These are phyloP conservation scores for Chalciporus chontae DNA, from an alignment of 768 basidiomycete species.

Conservation along the genomic window DNA sequence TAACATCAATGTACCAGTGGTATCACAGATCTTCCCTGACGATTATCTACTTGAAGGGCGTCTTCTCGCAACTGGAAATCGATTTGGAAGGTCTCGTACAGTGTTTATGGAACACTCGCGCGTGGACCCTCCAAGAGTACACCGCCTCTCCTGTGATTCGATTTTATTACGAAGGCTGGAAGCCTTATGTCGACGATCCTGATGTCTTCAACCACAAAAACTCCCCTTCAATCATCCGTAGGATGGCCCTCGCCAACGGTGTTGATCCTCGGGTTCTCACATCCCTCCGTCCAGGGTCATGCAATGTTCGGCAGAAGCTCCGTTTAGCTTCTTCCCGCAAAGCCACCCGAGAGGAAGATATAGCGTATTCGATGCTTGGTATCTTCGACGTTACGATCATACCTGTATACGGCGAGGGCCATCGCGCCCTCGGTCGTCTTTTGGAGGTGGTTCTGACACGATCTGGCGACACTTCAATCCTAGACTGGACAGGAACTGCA, in stretches of 20 bases:
- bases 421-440: slow-evolving; percentile 23
- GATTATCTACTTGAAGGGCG: slow-evolving; percentile 1
- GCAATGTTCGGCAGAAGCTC: slow-evolving; percentile 4
- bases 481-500: slow-evolving; percentile 3
- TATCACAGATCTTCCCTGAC: slow-evolving; percentile 11
- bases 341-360: slow-evolving; percentile 24
- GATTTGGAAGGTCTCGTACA: neutral
- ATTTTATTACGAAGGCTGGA: slow-evolving; percentile 14
- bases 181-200: slow-evolving; percentile 1
- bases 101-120: slow-evolving; percentile 15
- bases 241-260: neutral
- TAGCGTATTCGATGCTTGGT: slow-evolving; percentile 26
- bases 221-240: neutral
- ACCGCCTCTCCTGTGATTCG: slow-evolving; percentile 4
- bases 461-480: neutral
- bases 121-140: slow-evolving; percentile 9
- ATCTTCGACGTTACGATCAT: slow-evolving; percentile 20
- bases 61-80: too few relatives aligned
- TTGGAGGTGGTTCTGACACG: slow-evolving; percentile 2
- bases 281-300: neutral
- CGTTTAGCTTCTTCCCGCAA: slow-evolving; percentile 18
- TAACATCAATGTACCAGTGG: slow-evolving; percentile 15
- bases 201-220: slow-evolving; percentile 6
- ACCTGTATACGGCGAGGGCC: slow-evolving; percentile 24
- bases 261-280: neutral